Conservation (phyloP, 805 yeast genomes). For the Cyberlindnera saturnus region DNA sequence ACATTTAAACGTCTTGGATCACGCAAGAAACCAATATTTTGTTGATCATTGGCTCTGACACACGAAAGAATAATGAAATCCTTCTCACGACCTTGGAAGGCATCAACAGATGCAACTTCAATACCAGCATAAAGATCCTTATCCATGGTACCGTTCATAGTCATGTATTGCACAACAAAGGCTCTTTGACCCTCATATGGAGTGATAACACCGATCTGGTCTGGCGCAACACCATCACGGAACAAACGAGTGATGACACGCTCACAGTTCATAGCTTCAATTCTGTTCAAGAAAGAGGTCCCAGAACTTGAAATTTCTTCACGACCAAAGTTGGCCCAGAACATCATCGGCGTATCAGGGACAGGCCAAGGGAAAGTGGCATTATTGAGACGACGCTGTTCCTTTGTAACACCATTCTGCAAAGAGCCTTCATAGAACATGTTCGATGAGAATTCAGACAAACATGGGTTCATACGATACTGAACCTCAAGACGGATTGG, state of each 20-base stretch:
- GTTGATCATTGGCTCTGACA: constrained; percentile 73
- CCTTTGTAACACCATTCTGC: constrained; percentile 85
- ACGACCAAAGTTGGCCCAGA: constrained; percentile 84
- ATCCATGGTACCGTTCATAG: constrained; percentile 60
- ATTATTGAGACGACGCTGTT: constrained; percentile 51
- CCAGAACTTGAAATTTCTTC: constrained; percentile 85
- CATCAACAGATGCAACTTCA: constrained; percentile 93
- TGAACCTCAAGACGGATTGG: constrained; percentile 89
- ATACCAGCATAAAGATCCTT: constrained; percentile 61
- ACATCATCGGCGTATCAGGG: constrained; percentile 83
- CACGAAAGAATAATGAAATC: constrained; percentile 73
- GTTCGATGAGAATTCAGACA: constrained; percentile 83
- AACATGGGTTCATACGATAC: constrained; percentile 89
- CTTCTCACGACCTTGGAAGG: constrained; percentile 89
- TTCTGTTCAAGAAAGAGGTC: constrained; percentile 73
- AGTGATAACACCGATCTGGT: constrained; percentile 86
- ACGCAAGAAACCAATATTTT: constrained; percentile 73
- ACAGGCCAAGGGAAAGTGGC: constrained; percentile 90
- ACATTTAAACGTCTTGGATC: constrained; percentile 87
- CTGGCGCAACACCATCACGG: constrained; percentile 70
- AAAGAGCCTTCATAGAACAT: constrained; percentile 89
- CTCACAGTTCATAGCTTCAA: constrained; percentile 87
- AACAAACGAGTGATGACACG: constrained; percentile 67
- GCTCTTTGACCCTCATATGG: constrained; percentile 95
- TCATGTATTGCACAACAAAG: constrained; percentile 72